Evolutionary conservation across 2,329 filamentous ascomycete genomes (phyloP).

Genomic region (Beauveria sp.): DNA sequence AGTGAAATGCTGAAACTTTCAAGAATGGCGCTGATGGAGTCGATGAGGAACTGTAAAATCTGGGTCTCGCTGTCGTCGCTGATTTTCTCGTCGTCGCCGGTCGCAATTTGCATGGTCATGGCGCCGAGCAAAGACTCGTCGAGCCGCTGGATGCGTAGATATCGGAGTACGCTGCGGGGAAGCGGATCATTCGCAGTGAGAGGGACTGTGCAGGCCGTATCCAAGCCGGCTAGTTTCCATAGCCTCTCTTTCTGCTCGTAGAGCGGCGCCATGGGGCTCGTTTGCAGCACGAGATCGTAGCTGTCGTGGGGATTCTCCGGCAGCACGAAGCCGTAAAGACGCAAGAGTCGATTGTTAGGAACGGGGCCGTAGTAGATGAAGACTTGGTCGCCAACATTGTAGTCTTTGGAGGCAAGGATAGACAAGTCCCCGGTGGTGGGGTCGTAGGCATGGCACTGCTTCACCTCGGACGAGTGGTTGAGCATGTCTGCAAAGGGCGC

Average conservation of each 20-base stretch:
- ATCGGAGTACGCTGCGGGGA: constrained; percentile 25
- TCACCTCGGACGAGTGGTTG: constrained; percentile 26
- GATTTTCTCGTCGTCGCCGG: constrained; percentile 20
- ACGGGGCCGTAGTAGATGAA: constrained; percentile 27
- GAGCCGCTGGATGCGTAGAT: constrained; percentile 28
- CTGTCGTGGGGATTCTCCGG: constrained; percentile 28
- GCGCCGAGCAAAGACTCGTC: constrained; percentile 22
- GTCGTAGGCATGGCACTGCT: constrained; percentile 29
- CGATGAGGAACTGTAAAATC: constrained; percentile 24
- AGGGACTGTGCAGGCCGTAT: constrained; percentile 24
- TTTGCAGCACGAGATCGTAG: constrained; percentile 29
- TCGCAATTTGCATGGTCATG: constrained; percentile 18
- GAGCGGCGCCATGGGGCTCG: constrained; percentile 24
- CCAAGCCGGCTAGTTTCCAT: constrained; percentile 26
- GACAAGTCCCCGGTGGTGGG: constrained; percentile 23
- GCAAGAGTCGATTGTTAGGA: constrained; percentile 28
- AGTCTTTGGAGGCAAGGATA: constrained; percentile 17
- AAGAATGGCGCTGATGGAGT: constrained; percentile 24
- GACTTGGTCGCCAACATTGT: constrained; percentile 27
- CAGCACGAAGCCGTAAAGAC: constrained; percentile 30
- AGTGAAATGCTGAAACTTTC: constrained; percentile 23
- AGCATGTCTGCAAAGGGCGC: constrained; percentile 30
- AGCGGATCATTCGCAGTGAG: constrained; percentile 27
- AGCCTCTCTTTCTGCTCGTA: constrained; percentile 28
- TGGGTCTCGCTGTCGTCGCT: constrained; percentile 25